These are phyloP conservation scores for Golovinomyces cichoracearum DNA, from an alignment of 2,329 filamentous ascomycete genomes.

Conservation along the genomic window DNA sequence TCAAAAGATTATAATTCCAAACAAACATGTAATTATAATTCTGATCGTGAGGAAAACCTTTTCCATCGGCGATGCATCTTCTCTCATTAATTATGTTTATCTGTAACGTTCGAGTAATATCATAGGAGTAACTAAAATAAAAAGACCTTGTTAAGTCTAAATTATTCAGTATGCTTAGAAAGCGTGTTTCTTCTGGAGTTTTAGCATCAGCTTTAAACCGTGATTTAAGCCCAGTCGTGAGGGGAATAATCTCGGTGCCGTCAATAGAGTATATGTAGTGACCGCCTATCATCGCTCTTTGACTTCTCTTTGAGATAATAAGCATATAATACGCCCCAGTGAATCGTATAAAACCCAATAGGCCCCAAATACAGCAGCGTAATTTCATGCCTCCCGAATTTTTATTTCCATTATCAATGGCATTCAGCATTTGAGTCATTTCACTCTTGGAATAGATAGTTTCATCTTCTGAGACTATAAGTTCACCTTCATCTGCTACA, in stretches of 20 bases:
- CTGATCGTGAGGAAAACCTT: slow-evolving; percentile 28
- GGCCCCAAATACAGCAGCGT: slow-evolving; percentile 73
- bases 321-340: slow-evolving; percentile 95
- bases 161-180: slow-evolving; percentile 68
- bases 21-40: slow-evolving; percentile 90
- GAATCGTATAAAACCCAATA: slow-evolving; percentile 86
- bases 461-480: slow-evolving; percentile 77
- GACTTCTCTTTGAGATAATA: slow-evolving; percentile 81
- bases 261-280: slow-evolving; percentile 93
- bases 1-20: slow-evolving; percentile 78
- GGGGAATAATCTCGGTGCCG: slow-evolving; percentile 67
- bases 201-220: slow-evolving; percentile 49
- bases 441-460: slow-evolving; percentile 80
- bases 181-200: slow-evolving; percentile 72
- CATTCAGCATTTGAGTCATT: slow-evolving; percentile 77
- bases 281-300: slow-evolving; percentile 83
- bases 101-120: slow-evolving; percentile 76
- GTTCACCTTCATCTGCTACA: slow-evolving; percentile 41
- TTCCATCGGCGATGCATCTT: slow-evolving; percentile 38
- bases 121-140: slow-evolving; percentile 97
- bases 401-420: slow-evolving; percentile 87
- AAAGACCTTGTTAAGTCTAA: slow-evolving; percentile 76
- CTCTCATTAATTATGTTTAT: slow-evolving; percentile 72
- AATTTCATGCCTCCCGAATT: slow-evolving; percentile 70
- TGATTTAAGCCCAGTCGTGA: slow-evolving; percentile 42